phyloP scores from a whole-genome alignment of 352 stramenopile species.

The Achlya hypogyna region DNA sequence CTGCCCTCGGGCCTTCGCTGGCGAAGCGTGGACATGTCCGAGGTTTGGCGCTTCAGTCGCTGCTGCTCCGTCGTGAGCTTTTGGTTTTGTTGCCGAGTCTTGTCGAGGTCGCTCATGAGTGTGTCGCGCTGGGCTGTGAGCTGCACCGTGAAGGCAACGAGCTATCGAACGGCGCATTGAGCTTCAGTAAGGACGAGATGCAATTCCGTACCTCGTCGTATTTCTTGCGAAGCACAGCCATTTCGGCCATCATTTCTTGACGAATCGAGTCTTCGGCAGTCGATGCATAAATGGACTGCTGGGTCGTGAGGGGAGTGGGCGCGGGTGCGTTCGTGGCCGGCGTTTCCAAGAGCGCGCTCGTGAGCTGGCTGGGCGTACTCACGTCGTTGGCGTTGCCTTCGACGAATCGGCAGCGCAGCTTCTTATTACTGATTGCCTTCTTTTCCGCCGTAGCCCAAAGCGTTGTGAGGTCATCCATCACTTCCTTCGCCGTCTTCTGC shows the following conservation, averaged over 20 bases:
- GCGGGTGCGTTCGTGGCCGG: neutral
- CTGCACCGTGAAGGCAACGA: conserved; percentile 84
- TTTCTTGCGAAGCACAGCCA: conserved; percentile 73
- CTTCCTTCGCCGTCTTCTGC: conserved; percentile 80
- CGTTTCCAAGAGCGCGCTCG: conserved; percentile 49
- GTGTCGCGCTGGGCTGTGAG: conserved; percentile 77
- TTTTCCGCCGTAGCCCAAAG: conserved; percentile 81
- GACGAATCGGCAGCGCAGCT: conserved; percentile 77
- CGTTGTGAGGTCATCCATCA: conserved; percentile 79
- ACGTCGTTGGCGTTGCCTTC: conserved; percentile 29
- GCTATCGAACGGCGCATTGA: conserved; percentile 26
- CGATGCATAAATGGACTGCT: neutral
- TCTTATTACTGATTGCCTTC: conserved; percentile 77
- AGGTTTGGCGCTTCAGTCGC: conserved; percentile 48
- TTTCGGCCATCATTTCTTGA: conserved; percentile 47
- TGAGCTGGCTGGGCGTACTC: conserved; percentile 31
- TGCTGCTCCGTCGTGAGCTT: conserved; percentile 56
- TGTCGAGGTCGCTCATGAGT: conserved; percentile 76
- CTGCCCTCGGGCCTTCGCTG: conserved; percentile 51
- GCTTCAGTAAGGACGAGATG: neutral
- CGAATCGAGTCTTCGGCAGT: neutral
- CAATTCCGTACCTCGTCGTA: conserved; percentile 68
- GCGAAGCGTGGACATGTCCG: conserved; percentile 49
- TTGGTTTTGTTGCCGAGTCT: conserved; percentile 61
- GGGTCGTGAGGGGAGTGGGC: neutral